phyloP scores from a whole-genome alignment of 257 asterid species.

The Solanum bukasovii region DNA sequence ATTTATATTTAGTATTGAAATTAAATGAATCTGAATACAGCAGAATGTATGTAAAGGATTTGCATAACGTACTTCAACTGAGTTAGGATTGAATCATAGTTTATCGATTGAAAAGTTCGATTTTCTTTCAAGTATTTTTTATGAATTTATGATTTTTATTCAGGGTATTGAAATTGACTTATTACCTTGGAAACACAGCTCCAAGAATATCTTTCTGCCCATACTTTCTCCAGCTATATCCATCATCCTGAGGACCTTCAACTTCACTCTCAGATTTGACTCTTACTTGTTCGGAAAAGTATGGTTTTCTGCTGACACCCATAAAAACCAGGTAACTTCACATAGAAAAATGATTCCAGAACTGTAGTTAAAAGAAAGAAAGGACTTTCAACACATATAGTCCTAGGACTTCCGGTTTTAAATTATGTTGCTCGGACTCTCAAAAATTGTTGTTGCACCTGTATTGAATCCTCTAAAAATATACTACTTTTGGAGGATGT shows the following conservation, averaged over 20 bases:
- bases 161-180: neutral
- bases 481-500: too few relatives aligned
- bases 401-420: too few relatives aligned
- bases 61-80: neutral
- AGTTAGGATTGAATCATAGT: neutral
- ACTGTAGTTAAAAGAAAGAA: too few relatives aligned
- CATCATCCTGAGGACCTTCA: conserved; percentile 63
- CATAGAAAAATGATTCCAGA: too few relatives aligned
- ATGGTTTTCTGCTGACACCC: too few relatives aligned
- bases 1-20: neutral
- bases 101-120: neutral
- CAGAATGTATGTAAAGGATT: neutral
- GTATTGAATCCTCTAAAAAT: too few relatives aligned
- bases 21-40: neutral
- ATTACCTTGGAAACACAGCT: conserved; percentile 31
- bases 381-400: too few relatives aligned
- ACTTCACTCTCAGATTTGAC: conserved; percentile 18
- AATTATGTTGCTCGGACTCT: too few relatives aligned
- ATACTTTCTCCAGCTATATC: conserved; percentile 76
- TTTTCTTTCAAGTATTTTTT: neutral
- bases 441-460: too few relatives aligned
- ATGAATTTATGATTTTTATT: neutral
- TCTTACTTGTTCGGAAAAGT: neutral
- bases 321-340: too few relatives aligned
- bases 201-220: conserved; percentile 37